Evolutionary conservation across 768 basidiomycete genomes (phyloP), one percentile per base, ranked within the genome.

Genomic region (Kwoniella bestiolae): DNA sequence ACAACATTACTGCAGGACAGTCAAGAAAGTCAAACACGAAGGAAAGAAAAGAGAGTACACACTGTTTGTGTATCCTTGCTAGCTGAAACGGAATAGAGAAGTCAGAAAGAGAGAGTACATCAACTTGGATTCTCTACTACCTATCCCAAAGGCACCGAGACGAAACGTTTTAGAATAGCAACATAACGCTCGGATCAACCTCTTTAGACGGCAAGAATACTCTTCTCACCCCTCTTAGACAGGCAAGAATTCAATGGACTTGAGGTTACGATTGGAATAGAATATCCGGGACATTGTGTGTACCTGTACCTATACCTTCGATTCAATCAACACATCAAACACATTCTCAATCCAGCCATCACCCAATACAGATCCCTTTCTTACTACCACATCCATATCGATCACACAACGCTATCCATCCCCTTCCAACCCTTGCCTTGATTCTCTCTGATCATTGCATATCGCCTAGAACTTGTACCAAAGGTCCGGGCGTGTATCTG

Each of bases 231-330:
- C n/a, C n/a, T n/a, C n/a, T n/a, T n/a, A n/a, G n/a, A n/a, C n/a
- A n/a, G n/a, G n/a, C n/a, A n/a, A n/a, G n/a, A 41, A 41, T 41
- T 41, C 1, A 41, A 41, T 41, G 38, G 18, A n/a, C n/a, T n/a
- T n/a, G n/a, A n/a, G n/a, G n/a, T n/a, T n/a, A n/a, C n/a, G 21
- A 21, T 47, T 47, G 46, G 46, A 47, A 47, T 47, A 47, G 46
- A 47, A 47, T 47, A 47, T 47, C 46, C 46, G 46, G 21, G 46
- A 47, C 46, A 47, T 47, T 21, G 11, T 47, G 9, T n/a, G n/a
- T 47, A 47, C 21, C 0, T 6, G 21, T 47, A 47, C 23, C 11
- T 1, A 0, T 25, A 47, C n/a, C 5, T 25, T 47, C 21, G 23
- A 47, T 47, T 47, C 46, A 47, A 47, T 25, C 5, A 7, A 47